Base-by-base conservation (phyloP, 2,329 filamentous ascomycete species). In the Hypoxylon sp. region DNA sequence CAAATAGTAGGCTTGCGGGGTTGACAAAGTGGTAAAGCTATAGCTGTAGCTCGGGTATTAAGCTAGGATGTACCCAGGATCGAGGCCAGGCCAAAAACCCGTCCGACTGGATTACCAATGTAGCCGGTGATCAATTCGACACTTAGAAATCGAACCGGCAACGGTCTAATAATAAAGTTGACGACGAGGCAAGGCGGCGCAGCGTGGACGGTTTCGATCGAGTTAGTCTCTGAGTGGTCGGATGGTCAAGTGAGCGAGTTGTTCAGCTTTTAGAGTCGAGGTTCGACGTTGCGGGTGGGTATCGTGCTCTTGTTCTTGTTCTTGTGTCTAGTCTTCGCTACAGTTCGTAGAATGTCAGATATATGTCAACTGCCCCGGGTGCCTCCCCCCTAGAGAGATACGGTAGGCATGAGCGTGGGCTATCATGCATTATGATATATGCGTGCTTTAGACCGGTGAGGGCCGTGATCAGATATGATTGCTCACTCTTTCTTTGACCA, bases 1-100 rank as follows among this genome's bases (percentile, higher is more conserved):
- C 60, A 60, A 63, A 60, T 63, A 29, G 60, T 46, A 63, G 40
- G 60, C 54, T 53, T 35, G 60, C 60, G 60, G 60, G 60, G 60
- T 60, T 26, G 33, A 59, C 18, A 46, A 17, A 4, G 5, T 17
- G n/a, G n/a, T n/a, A n/a, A n/a, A n/a, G n/a, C 49, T 33, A n/a
- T 33, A 33, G 29, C 29, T 33, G 29, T 33, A 35, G 31, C n/a
- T 35, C 7, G 9, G 3, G 15, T 15, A 37, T 9, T 37, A 18
- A 37, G 35, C 35, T 38, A 10, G 17, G 17, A 17, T 17, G 17
- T 18, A 27, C 24, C 41, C 41, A 33, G 27, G 11, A 5, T 29
- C 21, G 13, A 51, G 37, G 51, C 40, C 45, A 43, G 45, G 40
- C 29, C 24, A 50, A n/a, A n/a, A n/a, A 45, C 48, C 43, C 31